Evolutionary conservation across 1,284 basidiomycete genomes (phyloP).

Genomic region (Cryptococcus sp.): DNA sequence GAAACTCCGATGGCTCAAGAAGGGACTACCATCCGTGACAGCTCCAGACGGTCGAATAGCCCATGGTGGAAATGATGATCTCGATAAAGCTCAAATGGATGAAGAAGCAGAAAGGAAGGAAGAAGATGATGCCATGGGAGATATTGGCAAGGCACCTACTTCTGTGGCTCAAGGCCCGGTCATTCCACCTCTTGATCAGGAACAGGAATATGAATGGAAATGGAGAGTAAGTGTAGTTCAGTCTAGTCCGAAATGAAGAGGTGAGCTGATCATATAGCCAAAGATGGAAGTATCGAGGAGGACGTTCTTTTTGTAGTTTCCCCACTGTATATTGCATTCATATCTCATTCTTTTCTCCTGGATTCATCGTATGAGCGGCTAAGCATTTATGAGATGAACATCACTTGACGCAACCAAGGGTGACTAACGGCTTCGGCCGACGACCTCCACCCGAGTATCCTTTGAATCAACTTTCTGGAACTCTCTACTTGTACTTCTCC

Average conservation of each 20-base stretch:
- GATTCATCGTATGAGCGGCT: too few relatives aligned
- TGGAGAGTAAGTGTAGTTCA: constrained; percentile 47
- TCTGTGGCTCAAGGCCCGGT: constrained; percentile 6
- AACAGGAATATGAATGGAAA: constrained; percentile 51
- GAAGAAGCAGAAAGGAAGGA: constrained; percentile 27
- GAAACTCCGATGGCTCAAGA: constrained; percentile 83
- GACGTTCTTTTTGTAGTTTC: constrained; percentile 48
- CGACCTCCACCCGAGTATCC: not conserved
- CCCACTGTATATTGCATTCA: not conserved
- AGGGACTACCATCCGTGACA: constrained; percentile 74
- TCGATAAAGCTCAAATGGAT: constrained; percentile 26
- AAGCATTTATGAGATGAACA: too few relatives aligned
- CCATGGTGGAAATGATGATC: constrained; percentile 52
- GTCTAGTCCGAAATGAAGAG: not conserved
- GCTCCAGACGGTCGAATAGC: constrained; percentile 45
- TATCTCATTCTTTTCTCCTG: not conserved
- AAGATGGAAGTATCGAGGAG: constrained; percentile 50
- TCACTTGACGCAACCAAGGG: too few relatives aligned
- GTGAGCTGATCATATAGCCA: constrained; percentile 31
- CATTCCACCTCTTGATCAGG: constrained; percentile 46
- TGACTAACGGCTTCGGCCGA: not conserved
- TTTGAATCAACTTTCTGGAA: not conserved
- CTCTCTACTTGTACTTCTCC: not conserved
- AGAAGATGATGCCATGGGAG: constrained; percentile 41
- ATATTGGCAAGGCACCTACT: constrained; percentile 23